Evolutionary conservation across 352 stramenopile genomes (phyloP).

Genomic region (Phytopythium montanum): DNA sequence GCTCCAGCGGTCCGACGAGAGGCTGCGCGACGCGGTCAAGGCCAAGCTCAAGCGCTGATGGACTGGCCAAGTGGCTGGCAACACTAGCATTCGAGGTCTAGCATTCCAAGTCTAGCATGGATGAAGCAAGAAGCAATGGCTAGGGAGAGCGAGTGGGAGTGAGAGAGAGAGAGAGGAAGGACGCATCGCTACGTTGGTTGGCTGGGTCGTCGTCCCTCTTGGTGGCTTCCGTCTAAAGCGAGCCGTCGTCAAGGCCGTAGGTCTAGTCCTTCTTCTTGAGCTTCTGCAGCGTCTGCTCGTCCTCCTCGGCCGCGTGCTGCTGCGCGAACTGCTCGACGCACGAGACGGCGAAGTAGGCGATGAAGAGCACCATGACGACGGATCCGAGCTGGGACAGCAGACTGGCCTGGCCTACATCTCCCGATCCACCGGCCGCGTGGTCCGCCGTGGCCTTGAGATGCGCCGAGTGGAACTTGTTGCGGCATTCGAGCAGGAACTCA

Average conservation of each 20-base stretch:
- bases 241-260: neutral
- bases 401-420: constrained; percentile 40
- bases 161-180: neutral
- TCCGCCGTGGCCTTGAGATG: constrained; percentile 52
- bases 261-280: constrained; percentile 22
- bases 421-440: constrained; percentile 31
- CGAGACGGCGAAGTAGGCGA: constrained; percentile 87
- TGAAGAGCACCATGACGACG: constrained; percentile 84
- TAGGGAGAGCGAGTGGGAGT: neutral
- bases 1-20: constrained; percentile 56
- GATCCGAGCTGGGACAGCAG: constrained; percentile 80
- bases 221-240: neutral
- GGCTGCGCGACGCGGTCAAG: constrained; percentile 22
- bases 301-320: constrained; percentile 84
- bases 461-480: constrained; percentile 85
- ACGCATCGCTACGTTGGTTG: neutral
- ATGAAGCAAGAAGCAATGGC: neutral
- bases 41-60: constrained; percentile 6
- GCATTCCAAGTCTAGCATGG: no score
- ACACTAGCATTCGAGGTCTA: neutral
- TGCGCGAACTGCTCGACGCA: constrained; percentile 91
- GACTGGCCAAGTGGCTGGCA: no score
- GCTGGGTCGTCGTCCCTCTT: neutral
- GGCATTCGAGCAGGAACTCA: constrained; percentile 84
- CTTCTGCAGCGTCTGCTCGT: constrained; percentile 86